Evolutionary conservation across 2,329 filamentous ascomycete genomes (phyloP), one percentile per base, ranked within the genome.

Genomic region (Dactylonectria estremocensis): DNA sequence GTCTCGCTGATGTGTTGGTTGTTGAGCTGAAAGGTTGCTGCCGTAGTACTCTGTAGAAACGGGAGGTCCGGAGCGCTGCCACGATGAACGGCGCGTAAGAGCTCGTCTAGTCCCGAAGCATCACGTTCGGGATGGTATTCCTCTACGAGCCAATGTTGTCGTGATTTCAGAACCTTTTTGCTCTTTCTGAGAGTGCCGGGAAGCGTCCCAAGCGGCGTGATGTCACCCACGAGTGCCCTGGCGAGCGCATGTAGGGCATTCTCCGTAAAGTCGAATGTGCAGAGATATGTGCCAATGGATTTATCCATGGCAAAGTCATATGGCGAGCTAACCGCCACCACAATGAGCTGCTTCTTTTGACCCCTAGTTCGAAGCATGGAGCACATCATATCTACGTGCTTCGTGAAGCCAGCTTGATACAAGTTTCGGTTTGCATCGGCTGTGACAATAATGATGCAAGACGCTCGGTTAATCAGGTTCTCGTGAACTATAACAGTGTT

Each of bases 281-380:
- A 98, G 46, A 98, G 88, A 76, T 98, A 98, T 1, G 95, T 97
- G 6, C 93, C 93, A 46, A 98, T 95, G 1, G 91, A 91, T 71
- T 92, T 92, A 76, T 98, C 95, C 88, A 95, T 95, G 50, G 94
- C 95, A 79, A 98, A 98, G 79, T 98, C 95, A 80, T 98, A 98
- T 0, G 95, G 95, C 1, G 95, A 98, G 81, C 95, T 97, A 72
- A 97, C 95, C 1, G 95, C 93, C 8, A 98, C 92, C 3, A 98
- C 95, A 24, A 98, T 91, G 43, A 98, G 83, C 1, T 95, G 93
- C 81, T 97, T 98, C 79, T 96, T 93, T 77, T 95, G 93, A 2
- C 93, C 93, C 14, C 88, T 89, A 7, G 91, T 90, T 7, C 90
- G 89, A 64, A 94, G 87, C 89, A 95, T 92, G 22, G 93, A 94